phyloP scores from a whole-genome alignment of 2,329 filamentous ascomycete genomes.

The Coniochaeta sp. region DNA sequence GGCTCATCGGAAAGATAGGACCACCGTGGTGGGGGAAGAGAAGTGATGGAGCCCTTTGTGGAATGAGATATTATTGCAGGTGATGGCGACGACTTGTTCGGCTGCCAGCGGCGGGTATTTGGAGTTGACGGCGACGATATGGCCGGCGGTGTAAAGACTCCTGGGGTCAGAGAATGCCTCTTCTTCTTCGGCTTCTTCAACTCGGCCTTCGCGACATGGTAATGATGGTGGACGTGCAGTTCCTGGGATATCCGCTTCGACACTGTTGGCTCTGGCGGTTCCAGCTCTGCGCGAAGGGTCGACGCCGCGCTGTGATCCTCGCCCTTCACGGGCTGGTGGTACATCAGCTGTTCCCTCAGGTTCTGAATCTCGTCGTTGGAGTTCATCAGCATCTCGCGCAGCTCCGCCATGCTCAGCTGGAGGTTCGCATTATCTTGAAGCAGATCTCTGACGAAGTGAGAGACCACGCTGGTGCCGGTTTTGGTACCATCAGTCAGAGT shows the following conservation, averaged over 20 bases:
- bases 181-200: slow-evolving; percentile 63
- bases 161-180: slow-evolving; percentile 55
- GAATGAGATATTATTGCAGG: slow-evolving; percentile 33
- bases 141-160: slow-evolving; percentile 50
- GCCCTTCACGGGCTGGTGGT: slow-evolving; percentile 62
- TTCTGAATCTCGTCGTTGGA: slow-evolving; percentile 93
- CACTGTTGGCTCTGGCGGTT: slow-evolving; percentile 32
- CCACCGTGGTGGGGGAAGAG: slow-evolving; percentile 52
- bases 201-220: slow-evolving; percentile 65
- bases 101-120: slow-evolving; percentile 27
- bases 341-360: slow-evolving; percentile 71
- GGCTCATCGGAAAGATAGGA: slow-evolving; percentile 54
- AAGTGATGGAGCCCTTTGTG: slow-evolving; percentile 41
- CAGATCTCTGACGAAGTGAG: slow-evolving; percentile 92
- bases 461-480: slow-evolving; percentile 66
- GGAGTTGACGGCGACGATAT: slow-evolving; percentile 34
- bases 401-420: slow-evolving; percentile 83
- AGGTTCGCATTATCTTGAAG: slow-evolving; percentile 92
- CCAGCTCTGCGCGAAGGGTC: slow-evolving; percentile 67
- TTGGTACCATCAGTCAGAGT: slow-evolving; percentile 51
- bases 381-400: slow-evolving; percentile 81
- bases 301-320: slow-evolving; percentile 32
- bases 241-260: slow-evolving; percentile 52
- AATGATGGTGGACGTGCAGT: slow-evolving; percentile 91
- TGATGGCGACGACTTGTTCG: slow-evolving; percentile 29